A percentile compares a stretch with the other conserved stretches of the same genome.
Conservation (phyloP, 192 early-diverging fungal genomes). For the Funneliformis geosporum region DNA sequence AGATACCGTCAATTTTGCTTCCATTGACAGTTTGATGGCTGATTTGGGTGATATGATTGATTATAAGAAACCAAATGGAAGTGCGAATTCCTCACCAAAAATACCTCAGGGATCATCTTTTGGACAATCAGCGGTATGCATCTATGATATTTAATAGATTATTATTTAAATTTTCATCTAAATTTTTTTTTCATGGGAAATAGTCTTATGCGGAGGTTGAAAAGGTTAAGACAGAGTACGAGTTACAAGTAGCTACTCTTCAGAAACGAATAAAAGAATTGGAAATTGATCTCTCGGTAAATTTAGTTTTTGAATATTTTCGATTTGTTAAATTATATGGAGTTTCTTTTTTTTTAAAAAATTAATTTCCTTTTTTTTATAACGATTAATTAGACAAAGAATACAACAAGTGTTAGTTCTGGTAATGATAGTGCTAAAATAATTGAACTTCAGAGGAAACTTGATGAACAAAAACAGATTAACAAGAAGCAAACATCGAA, state of each 20-base stretch:
- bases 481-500: slow-evolving; percentile 38
- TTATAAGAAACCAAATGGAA: slow-evolving; percentile 19
- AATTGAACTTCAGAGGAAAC: slow-evolving; percentile 40
- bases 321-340: too few relatives aligned
- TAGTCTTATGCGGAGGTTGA: slow-evolving; percentile 42
- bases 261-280: slow-evolving; percentile 68
- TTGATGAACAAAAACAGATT: slow-evolving; percentile 42
- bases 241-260: slow-evolving; percentile 59
- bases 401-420: background rate
- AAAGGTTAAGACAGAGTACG: slow-evolving; percentile 60
- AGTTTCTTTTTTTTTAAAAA: too few relatives aligned
- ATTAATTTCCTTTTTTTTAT: background rate
- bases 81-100: background rate
- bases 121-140: slow-evolving; percentile 13
- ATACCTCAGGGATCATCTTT: background rate
- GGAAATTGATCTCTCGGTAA: slow-evolving; percentile 59
- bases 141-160: too few relatives aligned
- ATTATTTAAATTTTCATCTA: too few relatives aligned
- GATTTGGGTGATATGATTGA: slow-evolving; percentile 67
- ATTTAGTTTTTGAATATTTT: slow-evolving; percentile 5
- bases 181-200: too few relatives aligned
- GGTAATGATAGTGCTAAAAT: slow-evolving; percentile 38
- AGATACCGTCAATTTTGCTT: slow-evolving; percentile 52
- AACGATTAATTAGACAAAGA: too few relatives aligned
- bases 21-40: slow-evolving; percentile 75